A percentile compares a stretch with the other conserved stretches of the same genome.
phyloP scores from a whole-genome alignment of 2,329 filamentous ascomycete species.

The Penicillium hesseltinei region DNA sequence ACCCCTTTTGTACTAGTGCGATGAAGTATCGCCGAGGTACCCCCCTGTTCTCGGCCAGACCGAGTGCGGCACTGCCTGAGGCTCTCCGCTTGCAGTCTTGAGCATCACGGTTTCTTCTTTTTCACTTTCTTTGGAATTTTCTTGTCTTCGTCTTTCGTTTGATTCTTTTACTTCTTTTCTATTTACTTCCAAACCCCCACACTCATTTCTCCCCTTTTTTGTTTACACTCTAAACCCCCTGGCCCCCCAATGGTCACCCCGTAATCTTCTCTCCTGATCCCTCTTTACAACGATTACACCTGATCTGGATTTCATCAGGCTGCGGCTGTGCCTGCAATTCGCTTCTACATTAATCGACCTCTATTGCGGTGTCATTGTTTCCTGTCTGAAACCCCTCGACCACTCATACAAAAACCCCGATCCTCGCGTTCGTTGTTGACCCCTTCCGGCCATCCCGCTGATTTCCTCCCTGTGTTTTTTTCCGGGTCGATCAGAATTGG shows the following conservation, averaged over 20 bases:
- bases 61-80: slow-evolving; percentile 23
- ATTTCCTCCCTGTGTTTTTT: slow-evolving; percentile 5
- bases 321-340: slow-evolving; percentile 28
- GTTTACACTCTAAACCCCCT: background rate
- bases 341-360: slow-evolving; percentile 20
- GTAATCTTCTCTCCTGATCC: slow-evolving; percentile 21
- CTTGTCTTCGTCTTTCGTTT: slow-evolving; percentile 18
- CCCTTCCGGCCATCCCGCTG: slow-evolving; percentile 18
- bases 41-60: slow-evolving; percentile 26
- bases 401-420: slow-evolving; percentile 1
- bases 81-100: slow-evolving; percentile 19
- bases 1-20: background rate
- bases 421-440: slow-evolving; percentile 19
- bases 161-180: slow-evolving; percentile 13
- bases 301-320: slow-evolving; percentile 26
- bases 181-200: slow-evolving; percentile 8
- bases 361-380: slow-evolving; percentile 11
- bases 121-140: background rate
- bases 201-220: slow-evolving; percentile 16
- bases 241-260: background rate
- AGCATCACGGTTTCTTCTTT: slow-evolving; percentile 11
- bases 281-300: slow-evolving; percentile 15
- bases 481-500: slow-evolving; percentile 7
- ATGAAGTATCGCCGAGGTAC: slow-evolving; percentile 7
- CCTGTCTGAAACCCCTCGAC: background rate